Percentiles rank a stretch among this genome's conserved stretches.
Evolutionary conservation across 2,329 filamentous ascomycete species (phyloP).

Genomic region (Talaromyces sp.): DNA sequence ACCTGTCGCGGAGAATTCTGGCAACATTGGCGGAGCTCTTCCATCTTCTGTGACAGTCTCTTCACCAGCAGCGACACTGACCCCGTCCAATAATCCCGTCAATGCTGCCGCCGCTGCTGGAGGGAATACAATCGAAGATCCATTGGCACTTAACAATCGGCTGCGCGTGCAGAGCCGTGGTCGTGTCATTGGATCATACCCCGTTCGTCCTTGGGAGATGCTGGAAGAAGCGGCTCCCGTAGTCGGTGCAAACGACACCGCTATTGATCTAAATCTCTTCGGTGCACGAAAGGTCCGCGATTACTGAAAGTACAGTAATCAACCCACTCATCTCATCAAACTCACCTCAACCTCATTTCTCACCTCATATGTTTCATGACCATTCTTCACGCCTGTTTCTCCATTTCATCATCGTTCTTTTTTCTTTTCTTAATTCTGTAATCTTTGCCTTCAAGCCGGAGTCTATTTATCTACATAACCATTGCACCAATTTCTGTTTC

Average conservation of each 20-base stretch:
- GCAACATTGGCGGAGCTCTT: slow-evolving; percentile 12
- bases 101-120: slow-evolving; percentile 21
- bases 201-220: slow-evolving; percentile 43
- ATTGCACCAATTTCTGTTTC: neutral
- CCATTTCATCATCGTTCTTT: neutral
- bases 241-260: slow-evolving; percentile 44
- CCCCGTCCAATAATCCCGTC: slow-evolving; percentile 25
- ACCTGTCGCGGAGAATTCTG: slow-evolving; percentile 28
- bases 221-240: slow-evolving; percentile 45
- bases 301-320: slow-evolving; percentile 14
- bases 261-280: slow-evolving; percentile 42
- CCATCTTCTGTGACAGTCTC: slow-evolving; percentile 26
- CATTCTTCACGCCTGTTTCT: neutral
- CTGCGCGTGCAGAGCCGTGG: slow-evolving; percentile 39
- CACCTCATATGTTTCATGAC: neutral
- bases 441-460: neutral
- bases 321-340: neutral
- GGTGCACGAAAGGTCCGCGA: slow-evolving; percentile 36
- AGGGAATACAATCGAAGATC: slow-evolving; percentile 24
- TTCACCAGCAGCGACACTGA: slow-evolving; percentile 29
- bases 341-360: neutral
- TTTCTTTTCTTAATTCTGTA: neutral
- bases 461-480: neutral
- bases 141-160: slow-evolving; percentile 28
- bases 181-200: slow-evolving; percentile 33